phyloP scores from a whole-genome alignment of 2,329 filamentous ascomycete species.

The Bisporella sp. region DNA sequence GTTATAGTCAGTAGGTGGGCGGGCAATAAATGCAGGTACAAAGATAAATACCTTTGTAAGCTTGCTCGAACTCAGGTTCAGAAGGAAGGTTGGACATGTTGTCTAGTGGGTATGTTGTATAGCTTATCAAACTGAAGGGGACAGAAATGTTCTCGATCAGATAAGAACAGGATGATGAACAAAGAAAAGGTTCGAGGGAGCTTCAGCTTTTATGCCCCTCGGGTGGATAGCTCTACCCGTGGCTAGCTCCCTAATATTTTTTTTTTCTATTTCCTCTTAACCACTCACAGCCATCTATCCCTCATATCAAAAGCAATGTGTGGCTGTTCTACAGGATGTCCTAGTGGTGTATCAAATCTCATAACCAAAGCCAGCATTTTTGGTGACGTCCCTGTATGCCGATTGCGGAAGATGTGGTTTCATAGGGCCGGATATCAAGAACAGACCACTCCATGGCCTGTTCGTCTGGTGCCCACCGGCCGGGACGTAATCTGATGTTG shows the following conservation, averaged over 20 bases:
- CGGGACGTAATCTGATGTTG: background rate
- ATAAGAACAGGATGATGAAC: background rate
- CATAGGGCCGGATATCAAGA: background rate
- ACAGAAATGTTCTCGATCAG: too few species aligned
- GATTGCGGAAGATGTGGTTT: too few species aligned
- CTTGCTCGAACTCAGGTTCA: conserved; percentile 98
- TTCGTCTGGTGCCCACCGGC: background rate
- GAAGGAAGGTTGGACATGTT: conserved; percentile 74
- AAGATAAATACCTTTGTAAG: conserved; percentile 71
- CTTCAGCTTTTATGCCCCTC: background rate
- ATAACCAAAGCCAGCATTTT: too few species aligned
- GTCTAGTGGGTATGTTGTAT: conserved; percentile 1
- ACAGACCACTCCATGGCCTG: background rate
- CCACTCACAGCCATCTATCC: too few species aligned
- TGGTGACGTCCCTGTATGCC: too few species aligned
- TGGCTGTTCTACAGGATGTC: too few species aligned
- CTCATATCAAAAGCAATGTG: too few species aligned
- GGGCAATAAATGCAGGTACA: background rate
- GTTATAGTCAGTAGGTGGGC: background rate
- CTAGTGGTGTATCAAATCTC: too few species aligned
- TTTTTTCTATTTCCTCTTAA: background rate
- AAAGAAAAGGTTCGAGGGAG: background rate
- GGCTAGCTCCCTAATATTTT: too few species aligned
- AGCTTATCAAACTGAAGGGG: too few species aligned
- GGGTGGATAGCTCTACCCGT: background rate